phyloP scores from a whole-genome alignment of 495 filamentous ascomycete species.

The Hyaloscypha hepaticicola region DNA sequence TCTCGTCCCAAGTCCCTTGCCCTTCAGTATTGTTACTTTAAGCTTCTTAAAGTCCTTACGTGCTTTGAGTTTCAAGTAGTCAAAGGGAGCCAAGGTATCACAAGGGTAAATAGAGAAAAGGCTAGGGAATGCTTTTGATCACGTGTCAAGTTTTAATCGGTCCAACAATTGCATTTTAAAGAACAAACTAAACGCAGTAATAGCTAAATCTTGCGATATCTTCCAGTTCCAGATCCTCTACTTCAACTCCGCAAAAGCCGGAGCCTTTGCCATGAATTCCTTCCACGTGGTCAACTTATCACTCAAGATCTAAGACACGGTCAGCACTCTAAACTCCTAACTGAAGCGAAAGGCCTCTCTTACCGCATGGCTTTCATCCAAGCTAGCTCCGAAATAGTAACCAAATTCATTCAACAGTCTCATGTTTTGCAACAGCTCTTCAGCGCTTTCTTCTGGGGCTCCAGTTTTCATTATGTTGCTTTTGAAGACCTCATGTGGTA shows the following conservation, averaged over 20 bases:
- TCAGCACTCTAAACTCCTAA: neutral
- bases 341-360: neutral
- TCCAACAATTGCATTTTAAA: too few relatives aligned
- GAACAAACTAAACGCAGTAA: too few relatives aligned
- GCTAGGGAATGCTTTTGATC: too few relatives aligned
- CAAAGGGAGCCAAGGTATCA: too few relatives aligned
- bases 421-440: constrained; percentile 57
- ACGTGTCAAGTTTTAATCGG: too few relatives aligned
- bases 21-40: too few relatives aligned
- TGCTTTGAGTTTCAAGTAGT: too few relatives aligned
- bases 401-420: constrained; percentile 46
- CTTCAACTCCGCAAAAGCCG: constrained; percentile 34
- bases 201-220: neutral
- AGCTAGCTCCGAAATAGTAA: constrained; percentile 48
- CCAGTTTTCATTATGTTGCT: constrained; percentile 37
- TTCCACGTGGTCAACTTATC: constrained; percentile 43
- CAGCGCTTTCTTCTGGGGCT: constrained; percentile 40
- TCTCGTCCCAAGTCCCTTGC: too few relatives aligned
- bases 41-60: too few relatives aligned
- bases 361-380: constrained; percentile 36
- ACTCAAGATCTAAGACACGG: constrained; percentile 28
- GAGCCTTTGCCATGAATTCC: constrained; percentile 35
- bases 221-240: neutral
- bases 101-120: too few relatives aligned
- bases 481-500: constrained; percentile 49